Percentiles rank a stretch among this genome's conserved stretches.
These are phyloP conservation scores for Vitis hybrid DNA, from an alignment of 177 flowering plant genomes.

Conservation along the genomic window DNA sequence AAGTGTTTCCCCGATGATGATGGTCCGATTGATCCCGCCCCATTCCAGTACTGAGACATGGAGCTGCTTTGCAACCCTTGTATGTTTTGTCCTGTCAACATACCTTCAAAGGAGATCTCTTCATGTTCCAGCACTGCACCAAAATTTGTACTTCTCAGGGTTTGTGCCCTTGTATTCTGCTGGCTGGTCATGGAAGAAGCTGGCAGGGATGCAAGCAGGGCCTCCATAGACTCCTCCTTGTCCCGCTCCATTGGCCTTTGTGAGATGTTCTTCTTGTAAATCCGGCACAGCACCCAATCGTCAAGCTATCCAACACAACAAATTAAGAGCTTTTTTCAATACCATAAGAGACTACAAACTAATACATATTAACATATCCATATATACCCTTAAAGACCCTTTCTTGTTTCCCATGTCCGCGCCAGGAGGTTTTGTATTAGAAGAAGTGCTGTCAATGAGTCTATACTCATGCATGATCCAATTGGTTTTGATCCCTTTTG, in stretches of 20 bases:
- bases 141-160: slow-evolving; percentile 12
- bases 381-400: slow-evolving; percentile 33
- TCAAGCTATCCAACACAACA: slow-evolving; percentile 28
- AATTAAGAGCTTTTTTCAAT: neutral
- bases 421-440: slow-evolving; percentile 13
- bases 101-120: slow-evolving; percentile 37
- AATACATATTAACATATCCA: neutral
- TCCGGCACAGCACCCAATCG: slow-evolving; percentile 54
- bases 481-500: slow-evolving; percentile 46
- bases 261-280: slow-evolving; percentile 37
- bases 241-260: slow-evolving; percentile 26
- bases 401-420: slow-evolving; percentile 19
- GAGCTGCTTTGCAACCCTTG: slow-evolving; percentile 24
- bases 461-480: slow-evolving; percentile 59
- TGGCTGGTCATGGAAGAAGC: slow-evolving; percentile 1
- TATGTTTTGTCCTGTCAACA: slow-evolving; percentile 25
- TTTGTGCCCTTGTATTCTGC: slow-evolving; percentile 3
- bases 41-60: slow-evolving; percentile 22
- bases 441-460: slow-evolving; percentile 12
- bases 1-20: slow-evolving; percentile 15
- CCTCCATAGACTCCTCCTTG: slow-evolving; percentile 21
- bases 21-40: slow-evolving; percentile 4
- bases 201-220: slow-evolving; percentile 17
- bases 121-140: slow-evolving; percentile 30
- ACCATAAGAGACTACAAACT: neutral